phyloP scores from a whole-genome alignment of 495 filamentous ascomycete species.

The Podospora fimiseda region DNA sequence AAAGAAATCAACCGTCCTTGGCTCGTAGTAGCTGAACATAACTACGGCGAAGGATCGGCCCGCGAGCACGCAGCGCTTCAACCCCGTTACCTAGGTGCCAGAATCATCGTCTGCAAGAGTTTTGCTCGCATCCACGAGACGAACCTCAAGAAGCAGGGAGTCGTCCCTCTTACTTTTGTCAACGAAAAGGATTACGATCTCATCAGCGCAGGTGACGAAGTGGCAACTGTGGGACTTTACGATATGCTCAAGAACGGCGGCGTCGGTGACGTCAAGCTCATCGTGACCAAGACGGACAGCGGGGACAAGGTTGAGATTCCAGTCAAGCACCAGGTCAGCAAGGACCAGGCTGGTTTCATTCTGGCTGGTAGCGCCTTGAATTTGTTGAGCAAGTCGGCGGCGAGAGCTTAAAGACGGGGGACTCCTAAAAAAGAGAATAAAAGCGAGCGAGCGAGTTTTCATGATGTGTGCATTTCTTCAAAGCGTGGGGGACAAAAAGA shows the following conservation, averaged over 20 bases:
- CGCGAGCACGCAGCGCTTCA: constrained; percentile 96
- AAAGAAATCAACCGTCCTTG: constrained; percentile 62
- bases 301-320: constrained; percentile 56
- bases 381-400: constrained; percentile 55
- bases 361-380: constrained; percentile 93
- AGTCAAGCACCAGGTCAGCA: constrained; percentile 72
- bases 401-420: background rate
- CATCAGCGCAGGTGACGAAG: constrained; percentile 73
- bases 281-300: constrained; percentile 53
- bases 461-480: background rate
- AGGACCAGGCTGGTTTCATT: constrained; percentile 85
- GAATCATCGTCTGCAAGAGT: constrained; percentile 80
- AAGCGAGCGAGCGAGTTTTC: background rate
- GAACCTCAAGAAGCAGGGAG: constrained; percentile 97
- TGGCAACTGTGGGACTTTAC: constrained; percentile 72
- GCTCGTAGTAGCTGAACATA: constrained; percentile 94
- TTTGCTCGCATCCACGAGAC: constrained; percentile 98
- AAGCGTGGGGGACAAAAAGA: no score
- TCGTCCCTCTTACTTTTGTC: constrained; percentile 85
- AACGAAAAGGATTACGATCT: constrained; percentile 81
- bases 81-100: constrained; percentile 83
- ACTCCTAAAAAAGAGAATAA: background rate
- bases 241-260: constrained; percentile 75
- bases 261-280: constrained; percentile 65
- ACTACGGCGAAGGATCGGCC: constrained; percentile 95